Conservation (phyloP, 805 yeast species). For the Zygosaccharomyces siamensis region DNA sequence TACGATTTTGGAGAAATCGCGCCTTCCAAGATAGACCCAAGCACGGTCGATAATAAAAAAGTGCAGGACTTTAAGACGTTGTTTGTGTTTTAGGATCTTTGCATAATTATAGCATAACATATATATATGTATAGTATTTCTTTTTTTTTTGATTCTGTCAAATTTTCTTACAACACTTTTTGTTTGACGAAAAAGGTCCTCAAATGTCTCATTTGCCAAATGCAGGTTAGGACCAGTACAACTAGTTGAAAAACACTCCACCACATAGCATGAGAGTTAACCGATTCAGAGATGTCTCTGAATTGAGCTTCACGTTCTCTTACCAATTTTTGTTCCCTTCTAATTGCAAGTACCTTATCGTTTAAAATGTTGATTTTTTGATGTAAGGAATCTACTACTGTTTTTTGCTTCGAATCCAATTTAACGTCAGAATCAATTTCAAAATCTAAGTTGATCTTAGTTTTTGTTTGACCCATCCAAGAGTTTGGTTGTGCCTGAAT, state of each 20-base stretch:
- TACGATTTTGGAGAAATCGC: slow-evolving; percentile 22
- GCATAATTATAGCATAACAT: neutral
- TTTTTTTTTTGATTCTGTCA: neutral
- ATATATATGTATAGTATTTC: neutral
- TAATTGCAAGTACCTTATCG: slow-evolving; percentile 54
- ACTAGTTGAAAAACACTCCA: slow-evolving; percentile 68
- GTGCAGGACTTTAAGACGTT: slow-evolving; percentile 22
- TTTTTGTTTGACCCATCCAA: slow-evolving; percentile 57
- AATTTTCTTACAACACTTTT: slow-evolving; percentile 40
- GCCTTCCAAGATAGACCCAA: slow-evolving; percentile 16
- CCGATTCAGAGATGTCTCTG: slow-evolving; percentile 67
- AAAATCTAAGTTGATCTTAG: slow-evolving; percentile 58
- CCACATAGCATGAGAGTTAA: slow-evolving; percentile 63
- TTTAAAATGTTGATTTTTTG: slow-evolving; percentile 51
- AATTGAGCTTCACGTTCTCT: slow-evolving; percentile 71
- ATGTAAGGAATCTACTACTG: slow-evolving; percentile 52
- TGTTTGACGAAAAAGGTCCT: slow-evolving; percentile 75
- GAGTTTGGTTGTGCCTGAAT: slow-evolving; percentile 49
- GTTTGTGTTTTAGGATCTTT: slow-evolving; percentile 19
- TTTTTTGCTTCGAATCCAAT: slow-evolving; percentile 64
- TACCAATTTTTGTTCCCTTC: slow-evolving; percentile 60
- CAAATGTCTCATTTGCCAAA: slow-evolving; percentile 69
- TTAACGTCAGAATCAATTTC: slow-evolving; percentile 60
- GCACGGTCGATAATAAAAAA: slow-evolving; percentile 17
- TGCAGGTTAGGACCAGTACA: slow-evolving; percentile 62